Evolutionary conservation across 2,329 filamentous ascomycete species (phyloP), one percentile per base, ranked within the genome.

Genomic region (Sporothrix dimorphospora): DNA sequence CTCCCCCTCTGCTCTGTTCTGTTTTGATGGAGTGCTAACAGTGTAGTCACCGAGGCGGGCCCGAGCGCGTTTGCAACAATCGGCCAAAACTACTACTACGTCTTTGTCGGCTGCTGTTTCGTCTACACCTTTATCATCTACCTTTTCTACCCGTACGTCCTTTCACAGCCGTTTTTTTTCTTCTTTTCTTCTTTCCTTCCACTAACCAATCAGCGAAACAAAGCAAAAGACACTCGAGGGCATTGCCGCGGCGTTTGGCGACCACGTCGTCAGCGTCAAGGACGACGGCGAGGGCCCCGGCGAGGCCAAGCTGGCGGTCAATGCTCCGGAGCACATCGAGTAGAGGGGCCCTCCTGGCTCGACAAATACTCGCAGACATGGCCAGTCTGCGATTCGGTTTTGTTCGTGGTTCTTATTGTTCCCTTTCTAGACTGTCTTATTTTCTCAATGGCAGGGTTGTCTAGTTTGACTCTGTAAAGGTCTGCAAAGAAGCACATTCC

Each of bases 1-100:
- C 34, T 14, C 47, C n/a, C 47, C n/a, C 16, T 16, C 47, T 5
- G 47, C 47, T 16, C n/a, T 16, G 4, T 21, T n/a, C 55, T 38
- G 16, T 6, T 40, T 24, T 24, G 19, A 40, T 21, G 30, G 19
- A 40, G 4, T 9, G 4, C 59, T 65, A 38, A 61, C 55, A 19
- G 2, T 45, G 4, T 21, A 65, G 59, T 86, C 75, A 87, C 85
- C 69, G 84, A 87, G 77, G 85, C 85, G 7, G 86, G 86, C 0
- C 86, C 86, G 0, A 86, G 81, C 69, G 86, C 87, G 0, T 88
- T 89, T 75, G 84, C 85, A 16, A 87, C 82, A 57, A 89, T 89
- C 70, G 77, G 81, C n/a, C 83, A 89, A 75, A 89, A 88, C 74
- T 89, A 88, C 77, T 89, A 89, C 77, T 89, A 88, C 73, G 86